Percentiles rank a stretch among this genome's conserved stretches.
phyloP scores from a whole-genome alignment of 1,284 basidiomycete genomes.

The Ceratorhiza oryzae-sativae region DNA sequence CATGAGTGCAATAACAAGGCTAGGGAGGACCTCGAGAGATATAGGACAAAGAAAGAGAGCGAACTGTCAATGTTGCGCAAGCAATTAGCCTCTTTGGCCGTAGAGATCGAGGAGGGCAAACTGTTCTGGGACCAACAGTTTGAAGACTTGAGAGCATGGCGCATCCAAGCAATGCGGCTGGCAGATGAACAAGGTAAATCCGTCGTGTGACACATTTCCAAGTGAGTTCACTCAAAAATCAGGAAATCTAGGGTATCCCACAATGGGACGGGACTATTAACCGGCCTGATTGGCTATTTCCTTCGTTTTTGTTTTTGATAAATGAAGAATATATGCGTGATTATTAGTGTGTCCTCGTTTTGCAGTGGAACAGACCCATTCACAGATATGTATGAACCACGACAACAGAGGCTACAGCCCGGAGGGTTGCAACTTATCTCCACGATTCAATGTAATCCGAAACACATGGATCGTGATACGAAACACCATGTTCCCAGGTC shows the following conservation, averaged over 20 bases:
- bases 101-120: slow-evolving; percentile 27
- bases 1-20: neutral
- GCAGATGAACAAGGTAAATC: slow-evolving; percentile 30
- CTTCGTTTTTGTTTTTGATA: neutral
- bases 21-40: slow-evolving; percentile 11
- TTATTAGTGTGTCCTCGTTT: neutral
- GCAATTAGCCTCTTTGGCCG: slow-evolving; percentile 1
- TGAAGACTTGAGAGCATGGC: slow-evolving; percentile 14
- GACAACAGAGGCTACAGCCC: no score
- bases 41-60: slow-evolving; percentile 8
- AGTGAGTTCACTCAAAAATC: neutral
- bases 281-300: neutral
- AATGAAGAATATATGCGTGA: neutral
- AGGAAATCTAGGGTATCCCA: slow-evolving; percentile 10
- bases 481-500: no score
- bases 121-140: slow-evolving; percentile 29
- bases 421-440: no score
- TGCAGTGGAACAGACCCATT: no score
- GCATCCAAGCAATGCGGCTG: slow-evolving; percentile 23
- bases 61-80: slow-evolving; percentile 4
- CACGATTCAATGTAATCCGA: no score
- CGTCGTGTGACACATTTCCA: neutral
- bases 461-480: no score
- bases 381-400: no score
- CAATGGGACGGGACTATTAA: slow-evolving; percentile 10